Evolutionary conservation across 768 basidiomycete species (phyloP).

Genomic region (Tulasnella calospora): DNA sequence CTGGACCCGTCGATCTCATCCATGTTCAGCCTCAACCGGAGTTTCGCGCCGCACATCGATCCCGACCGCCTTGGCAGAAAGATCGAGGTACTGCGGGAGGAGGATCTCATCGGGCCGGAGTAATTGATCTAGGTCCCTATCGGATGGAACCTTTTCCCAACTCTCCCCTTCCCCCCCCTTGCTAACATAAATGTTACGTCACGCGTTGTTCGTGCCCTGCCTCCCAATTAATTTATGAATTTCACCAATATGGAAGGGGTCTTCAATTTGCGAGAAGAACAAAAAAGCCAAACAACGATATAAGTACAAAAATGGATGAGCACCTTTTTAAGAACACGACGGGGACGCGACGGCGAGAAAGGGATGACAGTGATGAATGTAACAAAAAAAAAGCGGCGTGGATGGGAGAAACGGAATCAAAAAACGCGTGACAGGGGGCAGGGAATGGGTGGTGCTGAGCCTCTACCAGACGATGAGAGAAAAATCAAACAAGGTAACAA

Average conservation of each 20-base stretch:
- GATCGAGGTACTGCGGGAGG: not conserved
- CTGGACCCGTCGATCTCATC: conserved; percentile 48
- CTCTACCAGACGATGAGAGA: not conserved
- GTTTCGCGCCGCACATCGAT: not conserved
- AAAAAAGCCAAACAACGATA: not conserved
- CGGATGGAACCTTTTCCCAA: not conserved
- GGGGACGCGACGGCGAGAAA: not conserved
- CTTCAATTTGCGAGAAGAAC: not conserved
- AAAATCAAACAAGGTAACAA: not conserved
- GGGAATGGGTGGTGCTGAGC: not conserved
- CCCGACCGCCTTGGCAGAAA: not conserved
- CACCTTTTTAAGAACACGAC: not conserved
- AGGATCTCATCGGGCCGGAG: conserved; percentile 9
- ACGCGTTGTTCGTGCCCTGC: not conserved
- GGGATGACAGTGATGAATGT: not conserved
- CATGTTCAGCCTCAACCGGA: conserved; percentile 63
- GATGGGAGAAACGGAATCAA: not conserved
- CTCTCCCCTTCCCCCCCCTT: not conserved
- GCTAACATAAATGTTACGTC: conserved; percentile 8
- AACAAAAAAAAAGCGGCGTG: not conserved
- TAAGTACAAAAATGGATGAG: not conserved
- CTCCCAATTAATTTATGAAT: not conserved
- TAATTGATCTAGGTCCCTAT: not conserved
- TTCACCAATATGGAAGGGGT: not conserved
- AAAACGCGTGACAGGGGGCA: not conserved